These are phyloP conservation scores for Pseudogymnoascus sp. DNA, from an alignment of 2,329 filamentous ascomycete species.

Conservation along the genomic window DNA sequence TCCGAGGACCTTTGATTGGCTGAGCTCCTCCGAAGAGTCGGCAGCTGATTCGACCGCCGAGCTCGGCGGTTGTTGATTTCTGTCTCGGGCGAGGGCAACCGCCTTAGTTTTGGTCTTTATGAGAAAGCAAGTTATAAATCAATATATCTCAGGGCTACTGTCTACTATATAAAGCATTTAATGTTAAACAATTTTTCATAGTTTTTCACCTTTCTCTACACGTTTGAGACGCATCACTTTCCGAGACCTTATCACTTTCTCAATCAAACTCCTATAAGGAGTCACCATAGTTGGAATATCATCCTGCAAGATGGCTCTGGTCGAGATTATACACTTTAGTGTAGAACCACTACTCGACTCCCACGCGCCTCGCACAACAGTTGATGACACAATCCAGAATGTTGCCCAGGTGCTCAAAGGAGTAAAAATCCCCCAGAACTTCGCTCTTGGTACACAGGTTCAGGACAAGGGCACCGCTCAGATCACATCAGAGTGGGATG, in stretches of 20 bases:
- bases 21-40: neutral
- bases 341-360: neutral
- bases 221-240: neutral
- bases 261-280: neutral
- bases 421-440: neutral
- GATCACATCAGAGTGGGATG: slow-evolving; percentile 9
- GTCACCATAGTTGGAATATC: neutral
- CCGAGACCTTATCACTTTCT: neutral
- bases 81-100: neutral
- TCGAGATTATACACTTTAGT: neutral
- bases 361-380: neutral
- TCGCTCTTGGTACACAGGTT: slow-evolving; percentile 8
- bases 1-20: neutral
- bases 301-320: neutral
- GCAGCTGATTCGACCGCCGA: neutral
- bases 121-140: neutral
- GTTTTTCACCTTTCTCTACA: neutral
- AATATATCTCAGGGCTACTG: neutral
- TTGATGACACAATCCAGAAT: neutral
- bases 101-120: neutral
- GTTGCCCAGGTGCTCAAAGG: neutral
- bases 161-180: neutral
- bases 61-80: neutral
- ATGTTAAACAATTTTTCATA: neutral
- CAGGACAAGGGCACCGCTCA: slow-evolving; percentile 7